phyloP scores from a whole-genome alignment of 106 monocot genomes.

The Dendrobium catenatum region DNA sequence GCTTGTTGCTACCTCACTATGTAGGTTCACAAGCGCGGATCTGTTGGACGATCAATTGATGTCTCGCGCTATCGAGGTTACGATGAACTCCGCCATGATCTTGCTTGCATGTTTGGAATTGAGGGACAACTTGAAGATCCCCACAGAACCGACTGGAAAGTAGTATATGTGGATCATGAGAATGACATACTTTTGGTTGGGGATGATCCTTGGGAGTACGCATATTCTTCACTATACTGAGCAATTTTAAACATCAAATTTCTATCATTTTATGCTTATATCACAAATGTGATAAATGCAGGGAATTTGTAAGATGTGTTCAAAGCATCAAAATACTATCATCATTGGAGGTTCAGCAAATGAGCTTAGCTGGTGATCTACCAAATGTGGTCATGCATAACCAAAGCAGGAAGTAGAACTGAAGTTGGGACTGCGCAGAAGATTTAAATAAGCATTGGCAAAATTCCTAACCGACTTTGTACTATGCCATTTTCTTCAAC shows the following conservation, averaged over 20 bases:
- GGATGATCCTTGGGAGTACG: slow-evolving; percentile 98
- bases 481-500: no score
- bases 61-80: slow-evolving; percentile 73
- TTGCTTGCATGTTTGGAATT: slow-evolving; percentile 87
- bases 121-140: slow-evolving; percentile 84
- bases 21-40: slow-evolving; percentile 92
- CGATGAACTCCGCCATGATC: slow-evolving; percentile 68
- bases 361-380: slow-evolving; percentile 76
- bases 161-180: slow-evolving; percentile 91
- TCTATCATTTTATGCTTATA: no score
- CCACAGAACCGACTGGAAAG: slow-evolving; percentile 78
- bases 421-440: no score
- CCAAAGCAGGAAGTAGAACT: slow-evolving; percentile 10
- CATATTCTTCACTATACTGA: not conserved
- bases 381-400: slow-evolving; percentile 20
- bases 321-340: slow-evolving; percentile 91
- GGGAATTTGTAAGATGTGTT: slow-evolving; percentile 87
- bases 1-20: not conserved
- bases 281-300: slow-evolving; percentile 1
- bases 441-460: no score
- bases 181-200: slow-evolving; percentile 90
- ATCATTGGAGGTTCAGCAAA: slow-evolving; percentile 69
- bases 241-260: not conserved
- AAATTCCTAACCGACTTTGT: no score
- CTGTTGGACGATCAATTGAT: slow-evolving; percentile 90